Conservation (phyloP, 1,284 basidiomycete genomes). For the Boletus semigastroideus region DNA sequence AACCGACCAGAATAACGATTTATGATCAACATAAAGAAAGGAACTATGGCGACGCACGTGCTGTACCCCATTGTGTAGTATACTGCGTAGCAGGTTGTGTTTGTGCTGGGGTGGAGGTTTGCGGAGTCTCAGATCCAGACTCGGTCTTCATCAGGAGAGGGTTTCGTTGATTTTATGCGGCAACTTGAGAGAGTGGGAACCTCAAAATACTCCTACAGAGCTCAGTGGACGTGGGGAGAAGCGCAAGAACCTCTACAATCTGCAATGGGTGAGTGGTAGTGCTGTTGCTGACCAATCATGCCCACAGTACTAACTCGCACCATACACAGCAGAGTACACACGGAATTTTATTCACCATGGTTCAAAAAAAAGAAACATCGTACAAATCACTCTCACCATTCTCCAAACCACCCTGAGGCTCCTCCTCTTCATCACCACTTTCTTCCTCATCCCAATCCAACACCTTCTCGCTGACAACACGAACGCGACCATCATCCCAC, state of each 20-base stretch:
- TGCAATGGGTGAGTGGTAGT: no score
- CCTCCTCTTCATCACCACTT: no score
- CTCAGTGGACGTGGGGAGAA: constrained; percentile 1
- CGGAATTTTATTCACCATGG: no score
- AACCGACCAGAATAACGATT: constrained; percentile 16
- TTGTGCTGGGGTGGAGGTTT: constrained; percentile 31
- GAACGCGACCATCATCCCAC: no score
- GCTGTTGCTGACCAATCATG: neutral
- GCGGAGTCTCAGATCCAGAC: constrained; percentile 33
- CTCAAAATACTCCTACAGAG: neutral
- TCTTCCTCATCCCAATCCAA: no score
- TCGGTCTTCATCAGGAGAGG: constrained; percentile 35
- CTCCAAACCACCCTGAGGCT: no score
- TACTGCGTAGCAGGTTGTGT: constrained; percentile 30
- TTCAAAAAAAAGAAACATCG: no score
- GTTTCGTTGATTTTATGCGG: no score
- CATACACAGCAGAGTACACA: no score
- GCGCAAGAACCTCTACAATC: neutral
- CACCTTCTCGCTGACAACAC: no score
- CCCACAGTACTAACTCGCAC: no score
- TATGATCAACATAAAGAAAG: constrained; percentile 1
- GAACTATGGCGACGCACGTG: constrained; percentile 36
- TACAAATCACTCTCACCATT: no score
- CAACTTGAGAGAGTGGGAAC: neutral
- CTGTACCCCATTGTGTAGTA: constrained; percentile 43